phyloP scores from a whole-genome alignment of 164 flowering plant species.

The Nelumbo lutea region DNA sequence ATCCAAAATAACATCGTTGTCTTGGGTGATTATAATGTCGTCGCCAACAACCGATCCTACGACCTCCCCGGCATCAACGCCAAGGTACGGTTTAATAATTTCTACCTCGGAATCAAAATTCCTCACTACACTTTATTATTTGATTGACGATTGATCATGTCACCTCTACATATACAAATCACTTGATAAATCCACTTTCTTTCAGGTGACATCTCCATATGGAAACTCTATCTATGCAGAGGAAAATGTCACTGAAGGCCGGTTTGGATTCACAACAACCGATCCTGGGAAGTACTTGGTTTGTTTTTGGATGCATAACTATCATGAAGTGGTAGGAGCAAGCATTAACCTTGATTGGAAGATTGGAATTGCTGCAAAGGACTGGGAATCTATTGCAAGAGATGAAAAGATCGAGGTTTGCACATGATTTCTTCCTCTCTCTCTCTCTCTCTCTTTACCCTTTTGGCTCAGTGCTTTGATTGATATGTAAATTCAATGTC shows the following conservation, averaged over 20 bases:
- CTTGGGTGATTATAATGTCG: too few species aligned
- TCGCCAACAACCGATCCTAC: too few species aligned
- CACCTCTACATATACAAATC: too few species aligned
- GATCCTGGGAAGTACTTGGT: conserved; percentile 45
- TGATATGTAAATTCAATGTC: neutral
- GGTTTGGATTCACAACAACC: conserved; percentile 45
- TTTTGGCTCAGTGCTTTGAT: neutral
- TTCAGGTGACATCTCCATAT: conserved; percentile 47
- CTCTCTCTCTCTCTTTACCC: too few species aligned
- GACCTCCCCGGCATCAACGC: too few species aligned
- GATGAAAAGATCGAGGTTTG: conserved; percentile 45
- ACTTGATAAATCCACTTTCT: too few species aligned
- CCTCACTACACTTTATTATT: too few species aligned
- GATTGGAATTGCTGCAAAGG: conserved; percentile 27
- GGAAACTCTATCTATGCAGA: conserved; percentile 37
- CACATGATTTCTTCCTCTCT: neutral
- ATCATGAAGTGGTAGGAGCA: neutral
- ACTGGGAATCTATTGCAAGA: conserved; percentile 10
- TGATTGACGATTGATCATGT: too few species aligned
- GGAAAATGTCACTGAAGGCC: conserved; percentile 39
- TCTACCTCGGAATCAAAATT: too few species aligned
- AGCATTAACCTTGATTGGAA: too few species aligned
- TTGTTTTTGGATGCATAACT: conserved; percentile 35
- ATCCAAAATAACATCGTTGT: too few species aligned
- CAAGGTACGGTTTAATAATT: too few species aligned